Conservation (phyloP, 2,329 filamentous ascomycete genomes). For the Aquanectria penicillioides region DNA sequence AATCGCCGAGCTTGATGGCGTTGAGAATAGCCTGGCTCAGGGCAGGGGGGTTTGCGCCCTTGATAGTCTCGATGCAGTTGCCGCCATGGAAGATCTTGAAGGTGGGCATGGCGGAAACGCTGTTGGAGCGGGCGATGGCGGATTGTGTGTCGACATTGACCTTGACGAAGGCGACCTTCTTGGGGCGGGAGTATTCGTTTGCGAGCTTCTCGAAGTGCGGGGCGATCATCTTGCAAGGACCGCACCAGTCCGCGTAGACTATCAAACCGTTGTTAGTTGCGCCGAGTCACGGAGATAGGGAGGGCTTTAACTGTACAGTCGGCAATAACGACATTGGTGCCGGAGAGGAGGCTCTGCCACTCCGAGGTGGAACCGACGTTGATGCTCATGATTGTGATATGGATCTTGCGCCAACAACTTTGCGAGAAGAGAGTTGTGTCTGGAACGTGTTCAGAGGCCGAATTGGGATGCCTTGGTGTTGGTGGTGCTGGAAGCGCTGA, state of each 20-base stretch:
- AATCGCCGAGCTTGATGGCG: conserved; percentile 63
- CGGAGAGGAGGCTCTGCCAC: conserved; percentile 76
- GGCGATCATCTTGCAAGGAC: conserved; percentile 91
- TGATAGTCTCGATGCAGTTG: conserved; percentile 77
- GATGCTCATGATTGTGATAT: conserved; percentile 54
- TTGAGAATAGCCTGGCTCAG: conserved; percentile 82
- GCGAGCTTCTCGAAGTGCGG: conserved; percentile 89
- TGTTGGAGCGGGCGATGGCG: conserved; percentile 79
- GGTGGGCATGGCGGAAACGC: conserved; percentile 89
- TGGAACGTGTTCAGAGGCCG: conserved; percentile 26
- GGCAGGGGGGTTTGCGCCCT: conserved; percentile 81
- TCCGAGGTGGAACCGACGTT: conserved; percentile 73
- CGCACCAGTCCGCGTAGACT: conserved; percentile 98
- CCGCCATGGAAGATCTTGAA: conserved; percentile 90
- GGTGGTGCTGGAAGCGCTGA: conserved; percentile 25
- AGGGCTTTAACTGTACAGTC: conserved; percentile 75
- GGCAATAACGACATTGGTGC: conserved; percentile 82
- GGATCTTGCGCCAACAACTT: conserved; percentile 17
- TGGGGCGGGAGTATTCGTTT: conserved; percentile 80
- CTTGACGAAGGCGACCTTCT: conserved; percentile 89
- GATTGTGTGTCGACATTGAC: conserved; percentile 88
- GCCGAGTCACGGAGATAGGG: neutral
- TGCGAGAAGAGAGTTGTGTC: neutral
- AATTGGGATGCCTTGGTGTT: conserved; percentile 25
- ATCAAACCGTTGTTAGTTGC: conserved; percentile 41